Evolutionary conservation across 345 rosid genomes (phyloP), one percentile per base, ranked within the genome.

Genomic region (Noccaea bulbosa): DNA sequence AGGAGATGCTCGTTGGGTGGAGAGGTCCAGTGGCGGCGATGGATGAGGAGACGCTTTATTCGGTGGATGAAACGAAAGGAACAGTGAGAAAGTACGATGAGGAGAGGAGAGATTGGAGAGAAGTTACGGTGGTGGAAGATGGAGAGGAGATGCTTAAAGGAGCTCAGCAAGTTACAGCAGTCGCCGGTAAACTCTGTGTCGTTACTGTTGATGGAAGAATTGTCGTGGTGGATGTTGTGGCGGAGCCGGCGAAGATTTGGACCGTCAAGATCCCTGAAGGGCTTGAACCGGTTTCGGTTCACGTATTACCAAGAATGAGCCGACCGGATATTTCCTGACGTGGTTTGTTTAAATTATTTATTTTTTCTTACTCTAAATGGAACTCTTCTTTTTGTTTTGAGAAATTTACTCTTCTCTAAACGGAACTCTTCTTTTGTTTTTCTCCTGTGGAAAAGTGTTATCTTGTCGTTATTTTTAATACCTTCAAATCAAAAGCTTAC

Each of bases 1-100:
- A 5, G 5, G 88, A 80, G 12, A 80, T 86, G 91, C 2, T 80
- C 4, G 83, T 53, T 4, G 88, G 91, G 3, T 87, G 88, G 88
- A 83, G 52, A 5, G 86, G 88, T 11, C 86, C 86, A 2, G 84
- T 81, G 20, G 82, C 81, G 16, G 81, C 81, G 46, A 34, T 80
- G 8, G 77, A 76, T 3, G 87, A 84, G 50, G 83, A 81, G n/a
- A 75, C n/a, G 11, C 74, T 87, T 52, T 86, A 78, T 15, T 83
- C 72, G 7, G 83, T 84, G 12, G 83, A 86, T 60, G 88, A 86
- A 33, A 62, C 4, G 15, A 75, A 32, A 11, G 88, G 79, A 8
- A 69, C 53, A 22, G 71, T 84, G 69, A 79, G 78, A 12, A 77
- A 34, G 16, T 84, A 86, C 12, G 79, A 73, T 1, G 73, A 17